Base-by-base conservation (phyloP, 306 rosid species). In the Ammopiptanthus mongolicus region DNA sequence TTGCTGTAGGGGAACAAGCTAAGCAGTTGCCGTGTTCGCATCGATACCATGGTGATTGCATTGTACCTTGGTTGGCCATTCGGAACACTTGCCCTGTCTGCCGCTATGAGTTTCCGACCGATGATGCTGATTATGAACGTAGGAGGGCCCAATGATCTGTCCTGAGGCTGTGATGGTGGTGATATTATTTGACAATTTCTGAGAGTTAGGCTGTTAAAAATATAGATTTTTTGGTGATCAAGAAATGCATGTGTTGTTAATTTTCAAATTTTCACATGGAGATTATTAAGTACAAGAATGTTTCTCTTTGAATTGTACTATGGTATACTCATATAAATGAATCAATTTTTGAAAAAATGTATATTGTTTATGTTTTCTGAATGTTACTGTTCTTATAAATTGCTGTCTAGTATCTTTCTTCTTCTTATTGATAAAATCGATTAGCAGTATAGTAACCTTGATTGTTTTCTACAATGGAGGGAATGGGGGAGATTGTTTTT, bases 11-110 rank as follows among this genome's bases (percentile, higher is more conserved):
- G 56, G 97, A 93, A 61, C 15, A 44, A 15, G 90, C 74, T 0
- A 93, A 87, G 85, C 73, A 57, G 73, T 79, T 93, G 59, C 93
- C 97, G 0, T 93, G 98, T 74, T 73, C 83, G 0, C 98, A 93
- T 81, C 81, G 86, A 3, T 93, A 89, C 61, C 98, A 93, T 66
- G 88, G 87, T 2, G 92, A 87, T 14, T 93, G 98, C 82, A 93
- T 93, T 76, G 78, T 80, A 14, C 96, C 94, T 0, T 91, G 97
- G 98, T 56, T 93, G 79, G 88, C 83, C 6, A 93, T 93, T 61
- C 59, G 93, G 68, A 93, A 93, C 71, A 91, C 98, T 3, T 93
- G 98, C 65, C 97, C 98, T 28, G 93, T 93, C 33, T 93, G 98
- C 74, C 96, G 97, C 8, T 84, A 70, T 33, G 97, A 93, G 81